Percentiles rank a stretch among this genome's conserved stretches.
Evolutionary conservation across 208 protist species (phyloP).

Genomic region (Trypanosoma brucei): DNA sequence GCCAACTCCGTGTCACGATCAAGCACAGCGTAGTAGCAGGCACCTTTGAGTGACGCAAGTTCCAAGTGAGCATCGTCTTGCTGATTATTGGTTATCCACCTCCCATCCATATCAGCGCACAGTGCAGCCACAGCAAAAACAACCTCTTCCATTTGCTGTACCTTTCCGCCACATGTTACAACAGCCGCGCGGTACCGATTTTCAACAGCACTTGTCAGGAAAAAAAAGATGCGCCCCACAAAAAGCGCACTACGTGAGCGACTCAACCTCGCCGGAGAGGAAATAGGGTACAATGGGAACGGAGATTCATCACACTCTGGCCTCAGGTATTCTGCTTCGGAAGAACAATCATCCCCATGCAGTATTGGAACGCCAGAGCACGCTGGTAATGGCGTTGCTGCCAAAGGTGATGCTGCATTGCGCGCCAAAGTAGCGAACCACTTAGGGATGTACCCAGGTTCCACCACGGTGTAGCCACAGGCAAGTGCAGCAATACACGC

Average conservation of each 20-base stretch:
- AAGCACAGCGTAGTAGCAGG: constrained; percentile 43
- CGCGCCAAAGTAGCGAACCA: constrained; percentile 72
- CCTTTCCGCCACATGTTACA: constrained; percentile 16
- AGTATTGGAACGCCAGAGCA: constrained; percentile 62
- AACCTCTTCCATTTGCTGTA: constrained; percentile 15
- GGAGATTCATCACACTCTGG: constrained; percentile 67
- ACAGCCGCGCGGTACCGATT: constrained; percentile 37
- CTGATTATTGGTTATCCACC: too few relatives aligned
- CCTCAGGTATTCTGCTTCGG: constrained; percentile 44
- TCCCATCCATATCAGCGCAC: too few relatives aligned
- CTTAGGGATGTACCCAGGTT: constrained; percentile 70
- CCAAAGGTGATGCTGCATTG: constrained; percentile 46
- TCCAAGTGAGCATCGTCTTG: too few relatives aligned
- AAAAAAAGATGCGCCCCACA: constrained; percentile 36
- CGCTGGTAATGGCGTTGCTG: constrained; percentile 53
- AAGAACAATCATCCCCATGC: constrained; percentile 12
- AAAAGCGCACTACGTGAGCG: constrained; percentile 49
- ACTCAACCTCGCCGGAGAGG: constrained; percentile 35
- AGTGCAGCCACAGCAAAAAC: too few relatives aligned
- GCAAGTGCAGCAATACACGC: constrained; percentile 58
- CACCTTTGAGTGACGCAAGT: neutral
- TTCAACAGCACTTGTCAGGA: constrained; percentile 38
- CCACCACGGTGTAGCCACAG: constrained; percentile 65
- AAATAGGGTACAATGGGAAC: constrained; percentile 73
- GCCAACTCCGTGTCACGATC: constrained; percentile 38